Percentiles rank a stretch among this genome's conserved stretches.
phyloP scores from a whole-genome alignment of 163 green algal species.

The Prototheca cutis region DNA sequence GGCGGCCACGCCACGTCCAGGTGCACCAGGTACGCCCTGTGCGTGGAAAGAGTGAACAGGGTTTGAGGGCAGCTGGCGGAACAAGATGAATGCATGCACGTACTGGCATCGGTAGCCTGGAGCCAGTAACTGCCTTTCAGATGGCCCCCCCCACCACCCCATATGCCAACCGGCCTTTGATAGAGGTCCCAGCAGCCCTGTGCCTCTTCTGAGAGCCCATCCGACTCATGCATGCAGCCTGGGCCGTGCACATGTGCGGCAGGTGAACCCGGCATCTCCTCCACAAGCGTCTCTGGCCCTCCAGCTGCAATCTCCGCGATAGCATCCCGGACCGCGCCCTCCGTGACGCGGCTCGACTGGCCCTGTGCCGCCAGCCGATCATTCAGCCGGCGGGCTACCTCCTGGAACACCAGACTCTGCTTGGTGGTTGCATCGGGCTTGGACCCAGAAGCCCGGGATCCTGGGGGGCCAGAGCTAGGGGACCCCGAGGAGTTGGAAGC shows the following conservation, averaged over 20 bases:
- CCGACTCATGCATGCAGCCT: background rate
- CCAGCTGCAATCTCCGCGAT: background rate
- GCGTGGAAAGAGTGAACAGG: background rate
- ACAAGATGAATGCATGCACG: background rate
- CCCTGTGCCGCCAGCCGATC: background rate
- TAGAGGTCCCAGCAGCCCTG: constrained; percentile 5
- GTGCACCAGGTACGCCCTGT: constrained; percentile 10
- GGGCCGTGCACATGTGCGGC: background rate
- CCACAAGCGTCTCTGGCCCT: background rate
- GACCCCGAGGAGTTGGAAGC: background rate
- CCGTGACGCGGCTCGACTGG: background rate
- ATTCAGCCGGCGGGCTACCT: background rate
- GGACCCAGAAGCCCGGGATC: background rate
- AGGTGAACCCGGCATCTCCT: background rate
- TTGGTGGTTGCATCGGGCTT: no score
- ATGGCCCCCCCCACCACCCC: no score
- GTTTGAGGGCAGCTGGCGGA: background rate
- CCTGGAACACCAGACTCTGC: background rate
- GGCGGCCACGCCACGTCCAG: constrained; percentile 15
- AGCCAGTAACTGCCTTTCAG: background rate
- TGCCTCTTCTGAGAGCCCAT: background rate
- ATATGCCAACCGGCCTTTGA: no score
- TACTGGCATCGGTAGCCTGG: background rate
- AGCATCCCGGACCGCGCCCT: background rate
- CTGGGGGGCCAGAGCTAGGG: background rate